Base-by-base conservation (phyloP, 257 asterid species). In the Solanum ossicruentum region DNA sequence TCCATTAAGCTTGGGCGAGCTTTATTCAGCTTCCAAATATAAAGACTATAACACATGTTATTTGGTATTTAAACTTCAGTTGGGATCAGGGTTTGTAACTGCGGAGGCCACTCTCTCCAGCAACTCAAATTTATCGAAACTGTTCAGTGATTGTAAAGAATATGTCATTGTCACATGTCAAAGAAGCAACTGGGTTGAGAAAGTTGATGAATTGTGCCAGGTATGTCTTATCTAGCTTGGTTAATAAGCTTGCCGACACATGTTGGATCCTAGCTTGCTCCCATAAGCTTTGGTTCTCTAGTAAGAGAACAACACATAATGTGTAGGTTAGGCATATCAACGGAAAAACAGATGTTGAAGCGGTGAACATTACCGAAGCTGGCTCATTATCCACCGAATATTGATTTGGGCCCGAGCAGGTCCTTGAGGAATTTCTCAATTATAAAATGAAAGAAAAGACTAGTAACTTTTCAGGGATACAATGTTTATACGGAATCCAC, bases 181-280 rank as follows among this genome's bases (percentile, higher is more conserved):
- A 84, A 85, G 93, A 84, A 84, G 88, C 87, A 65, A 47, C 55
- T 94, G 96, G 98, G 89, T 88, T 13, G 98, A 95, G 86, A 97
- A 90, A 91, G 89, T 95, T 71, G 98, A 97, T 75, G 98, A 94
- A 66, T 89, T 97, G 86, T 93, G 97, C 91, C 98, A 95, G 98
- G 99, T 95, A 86, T 66, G 89, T 75, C 60, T 61, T 84, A 49
- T 87, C 77, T 86, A 49, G 77, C 86, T 57, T 58, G 43, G 49
- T 52, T 28, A 51, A 51, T 26, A 51, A 51, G 61, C 45, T 77
- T 77, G 43, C 82, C 23, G 45, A 47, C 45, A 26, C 3, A 0
- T 77, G 16, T 39, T 77, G 45, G 63, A 49, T 26, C 26, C 47
- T 51, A 73, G 43, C 63, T 23, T 26, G 47, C 82, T 9, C 61